Base-by-base conservation (phyloP, 495 filamentous ascomycete genomes). In the Xanthoparmelia taractica region DNA sequence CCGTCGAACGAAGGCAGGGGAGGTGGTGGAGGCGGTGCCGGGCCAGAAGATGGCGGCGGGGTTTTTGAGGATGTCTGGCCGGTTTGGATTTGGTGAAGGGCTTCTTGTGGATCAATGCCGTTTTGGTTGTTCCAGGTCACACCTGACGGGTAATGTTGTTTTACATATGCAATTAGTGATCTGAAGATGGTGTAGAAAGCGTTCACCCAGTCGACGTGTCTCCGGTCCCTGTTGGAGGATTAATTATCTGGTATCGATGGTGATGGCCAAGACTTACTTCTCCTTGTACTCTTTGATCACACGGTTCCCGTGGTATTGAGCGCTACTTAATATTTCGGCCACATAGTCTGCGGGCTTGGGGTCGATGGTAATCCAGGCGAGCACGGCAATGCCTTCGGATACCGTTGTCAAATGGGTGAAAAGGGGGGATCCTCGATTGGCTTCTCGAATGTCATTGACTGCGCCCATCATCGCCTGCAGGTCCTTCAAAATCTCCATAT, bases 301-400 rank as follows among this genome's bases (percentile, higher is more conserved):
- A 63, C 89, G 84, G 77, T 98, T 96, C 4, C 94, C 95, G 65
- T 86, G 96, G 76, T 90, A 95, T 73, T 96, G 83, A 34, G 92
- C 88, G 57, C 89, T 85, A 31, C 84, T 84, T 11, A 94, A 76
- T 56, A 85, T 85, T 56, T 96, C 93, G 36, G 80, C 80, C 43
- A 97, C 85, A 66, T 89, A 90, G 60, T 91, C 90, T 65, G 81
- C 85, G 1, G 94, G 94, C 71, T 90, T 92, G 34, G 75, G 74
- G 52, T 92, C 87, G 27, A 91, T 81, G 0, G 83, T 85, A 59
- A 97, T 85, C 94, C 94, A 98, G 25, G 86, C 86, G 47, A 97
- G 77, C 10, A 88, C 85, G 64, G 85, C 84, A 67, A 96, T 91
- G 67, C 91, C 90, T 68, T 97, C 92, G 3, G 89, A 84, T n/a